A percentile compares a stretch with the other conserved stretches of the same genome.
phyloP scores from a whole-genome alignment of 176 grass and related monocot genomes.

The Phragmites australis region DNA sequence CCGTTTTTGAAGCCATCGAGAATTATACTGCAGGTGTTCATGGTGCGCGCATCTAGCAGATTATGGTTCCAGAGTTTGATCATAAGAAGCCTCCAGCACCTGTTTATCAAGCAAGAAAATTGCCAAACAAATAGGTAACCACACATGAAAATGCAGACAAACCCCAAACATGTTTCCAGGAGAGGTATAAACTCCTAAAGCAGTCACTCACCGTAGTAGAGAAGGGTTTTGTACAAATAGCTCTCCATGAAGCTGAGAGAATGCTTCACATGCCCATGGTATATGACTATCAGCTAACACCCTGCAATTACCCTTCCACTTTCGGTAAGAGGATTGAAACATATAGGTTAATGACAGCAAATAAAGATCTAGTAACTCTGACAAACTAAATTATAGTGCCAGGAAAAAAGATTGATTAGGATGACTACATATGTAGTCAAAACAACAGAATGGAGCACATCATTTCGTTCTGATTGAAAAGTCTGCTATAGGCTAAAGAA shows the following conservation, averaged over 20 bases:
- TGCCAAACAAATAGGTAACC: neutral
- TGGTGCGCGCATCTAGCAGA: conserved; percentile 67
- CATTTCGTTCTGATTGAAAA: neutral
- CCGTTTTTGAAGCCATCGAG: conserved; percentile 47
- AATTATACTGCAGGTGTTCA: conserved; percentile 72
- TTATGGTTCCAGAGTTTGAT: conserved; percentile 90
- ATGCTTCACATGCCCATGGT: conserved; percentile 75
- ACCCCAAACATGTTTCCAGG: neutral
- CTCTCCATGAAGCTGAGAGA: conserved; percentile 65
- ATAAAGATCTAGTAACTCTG: neutral
- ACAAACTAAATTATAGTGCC: neutral
- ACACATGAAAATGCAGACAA: neutral
- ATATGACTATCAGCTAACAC: conserved; percentile 73
- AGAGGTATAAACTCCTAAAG: neutral
- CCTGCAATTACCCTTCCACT: conserved; percentile 40
- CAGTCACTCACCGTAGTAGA: conserved; percentile 53
- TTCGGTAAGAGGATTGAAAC: conserved; percentile 6
- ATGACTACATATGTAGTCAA: neutral
- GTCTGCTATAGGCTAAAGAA: neutral
- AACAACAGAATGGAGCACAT: conserved; percentile 5
- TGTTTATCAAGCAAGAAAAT: conserved; percentile 33
- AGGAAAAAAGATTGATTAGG: neutral
- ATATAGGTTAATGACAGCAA: neutral
- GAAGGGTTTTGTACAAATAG: conserved; percentile 44
- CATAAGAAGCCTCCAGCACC: conserved; percentile 77